Base-by-base conservation (phyloP, 2,329 filamentous ascomycete genomes). In the Arthrobotrys conoides region DNA sequence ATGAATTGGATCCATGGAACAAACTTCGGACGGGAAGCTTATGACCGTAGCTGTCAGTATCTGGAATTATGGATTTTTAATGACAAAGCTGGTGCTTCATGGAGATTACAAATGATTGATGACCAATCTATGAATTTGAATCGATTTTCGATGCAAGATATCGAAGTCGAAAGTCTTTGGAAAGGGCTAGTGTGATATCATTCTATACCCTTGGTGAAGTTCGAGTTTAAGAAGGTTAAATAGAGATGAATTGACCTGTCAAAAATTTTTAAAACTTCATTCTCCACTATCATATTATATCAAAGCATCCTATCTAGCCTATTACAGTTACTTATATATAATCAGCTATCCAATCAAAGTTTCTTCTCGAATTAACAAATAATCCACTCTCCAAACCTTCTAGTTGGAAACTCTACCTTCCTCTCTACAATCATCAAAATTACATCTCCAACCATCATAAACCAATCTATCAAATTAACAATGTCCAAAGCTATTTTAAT, bases 401-500 rank as follows among this genome's bases (percentile, higher is more conserved):
- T 46, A 8, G 9, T 46, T 10, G 6, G 16, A 30, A 46, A n/a
- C 38, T 8, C 33, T 9, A 36, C 8, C 33, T 18, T 33, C n/a
- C 8, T 8, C 24, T 16, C 5, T 9, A 33, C 24, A 59, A 59
- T 38, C 16, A 6, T 38, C 30, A n/a, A 59, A 36, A 38, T 2
- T 9, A 59, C 18, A 38, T 6, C 18, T 30, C 9, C 51, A 20
- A 59, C 22, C 16, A 16, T 36, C 16, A 36, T 12, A 59, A 2
- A n/a, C 14, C 27, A 55, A 18, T 10, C 27, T 14, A 57, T 36
- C n/a, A 5, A 24, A 61, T 44, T 6, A 36, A 44, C 33, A 55
- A 70, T 70, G 66, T 70, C 66, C 9, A 61, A 38, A 70, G 51
- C 51, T 3, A 27, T 87, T 65, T 84, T 88, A 72, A 82, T 87